Evolutionary conservation across 192 early-diverging fungal species (phyloP).

Genomic region (Umbelopsis sp.): DNA sequence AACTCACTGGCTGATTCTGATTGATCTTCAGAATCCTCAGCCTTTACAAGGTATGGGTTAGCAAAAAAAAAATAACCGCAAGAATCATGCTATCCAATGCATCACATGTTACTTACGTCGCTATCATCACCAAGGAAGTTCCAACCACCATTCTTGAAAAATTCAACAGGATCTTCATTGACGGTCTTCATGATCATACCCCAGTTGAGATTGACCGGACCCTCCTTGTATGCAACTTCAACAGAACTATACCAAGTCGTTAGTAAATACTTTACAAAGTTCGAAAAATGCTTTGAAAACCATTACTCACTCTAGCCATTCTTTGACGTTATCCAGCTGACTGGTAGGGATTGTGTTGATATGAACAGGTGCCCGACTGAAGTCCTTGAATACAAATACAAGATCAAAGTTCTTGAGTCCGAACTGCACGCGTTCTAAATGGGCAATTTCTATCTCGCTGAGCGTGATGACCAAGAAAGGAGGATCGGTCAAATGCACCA

Average conservation of each 20-base stretch:
- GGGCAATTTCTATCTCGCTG: constrained; percentile 91
- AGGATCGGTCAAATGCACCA: constrained; percentile 94
- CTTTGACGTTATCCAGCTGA: constrained; percentile 92
- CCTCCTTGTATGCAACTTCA: constrained; percentile 92
- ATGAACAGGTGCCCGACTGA: constrained; percentile 83
- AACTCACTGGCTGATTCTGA: constrained; percentile 65
- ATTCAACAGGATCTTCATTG: constrained; percentile 87
- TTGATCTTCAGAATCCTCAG: constrained; percentile 57
- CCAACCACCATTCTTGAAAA: constrained; percentile 95
- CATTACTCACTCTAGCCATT: constrained; percentile 81
- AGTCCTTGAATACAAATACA: constrained; percentile 98
- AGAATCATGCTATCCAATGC: constrained; percentile 2
- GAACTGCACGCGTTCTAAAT: constrained; percentile 97
- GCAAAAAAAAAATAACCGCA: not conserved
- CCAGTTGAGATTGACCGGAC: constrained; percentile 95
- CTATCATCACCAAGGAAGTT: constrained; percentile 76
- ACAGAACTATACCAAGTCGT: constrained; percentile 60
- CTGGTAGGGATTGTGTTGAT: constrained; percentile 94
- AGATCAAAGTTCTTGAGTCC: constrained; percentile 98
- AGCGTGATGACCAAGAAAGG: constrained; percentile 92
- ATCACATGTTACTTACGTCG: constrained; percentile 47
- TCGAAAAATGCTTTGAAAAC: not conserved
- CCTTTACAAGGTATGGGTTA: constrained; percentile 25
- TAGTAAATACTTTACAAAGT: not conserved
- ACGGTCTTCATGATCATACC: constrained; percentile 98